Evolutionary conservation across 768 basidiomycete species (phyloP).

Genomic region (Pleurotus sapidus): DNA sequence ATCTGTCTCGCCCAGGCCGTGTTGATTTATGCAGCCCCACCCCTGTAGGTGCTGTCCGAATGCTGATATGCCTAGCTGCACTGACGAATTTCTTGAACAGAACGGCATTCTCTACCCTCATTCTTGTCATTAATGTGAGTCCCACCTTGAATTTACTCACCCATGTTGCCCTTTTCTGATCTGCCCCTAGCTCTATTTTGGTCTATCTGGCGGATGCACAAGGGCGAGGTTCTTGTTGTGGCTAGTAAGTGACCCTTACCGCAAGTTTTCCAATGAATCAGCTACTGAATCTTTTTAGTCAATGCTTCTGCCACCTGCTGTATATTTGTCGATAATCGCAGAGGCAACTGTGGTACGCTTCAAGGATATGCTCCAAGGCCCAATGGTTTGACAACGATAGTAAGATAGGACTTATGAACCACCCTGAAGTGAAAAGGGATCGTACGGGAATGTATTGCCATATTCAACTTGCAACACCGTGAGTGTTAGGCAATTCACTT

Average conservation of each 20-base stretch:
- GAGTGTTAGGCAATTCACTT: neutral
- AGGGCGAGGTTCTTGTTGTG: too few species aligned
- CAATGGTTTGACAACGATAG: neutral
- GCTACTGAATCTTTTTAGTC: neutral
- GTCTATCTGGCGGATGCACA: neutral
- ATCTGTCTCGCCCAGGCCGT: conserved; percentile 3
- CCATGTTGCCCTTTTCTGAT: neutral
- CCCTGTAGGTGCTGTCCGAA: neutral
- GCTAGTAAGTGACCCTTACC: too few species aligned
- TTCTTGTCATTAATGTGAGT: neutral
- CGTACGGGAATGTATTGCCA: conserved; percentile 3
- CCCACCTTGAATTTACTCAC: neutral
- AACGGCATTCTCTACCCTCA: neutral
- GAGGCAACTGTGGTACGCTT: neutral
- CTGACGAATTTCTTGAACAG: neutral
- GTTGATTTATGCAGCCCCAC: neutral
- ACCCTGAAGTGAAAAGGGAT: neutral
- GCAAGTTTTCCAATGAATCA: too few species aligned
- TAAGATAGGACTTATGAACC: neutral
- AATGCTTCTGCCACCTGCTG: neutral
- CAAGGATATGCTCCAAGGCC: neutral
- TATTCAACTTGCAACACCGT: neutral
- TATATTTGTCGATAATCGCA: neutral
- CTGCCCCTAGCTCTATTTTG: neutral
- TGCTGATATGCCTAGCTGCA: neutral